Evolutionary conservation across 805 yeast species (phyloP), one percentile per base, ranked within the genome.

Genomic region (Lachancea cidri): DNA sequence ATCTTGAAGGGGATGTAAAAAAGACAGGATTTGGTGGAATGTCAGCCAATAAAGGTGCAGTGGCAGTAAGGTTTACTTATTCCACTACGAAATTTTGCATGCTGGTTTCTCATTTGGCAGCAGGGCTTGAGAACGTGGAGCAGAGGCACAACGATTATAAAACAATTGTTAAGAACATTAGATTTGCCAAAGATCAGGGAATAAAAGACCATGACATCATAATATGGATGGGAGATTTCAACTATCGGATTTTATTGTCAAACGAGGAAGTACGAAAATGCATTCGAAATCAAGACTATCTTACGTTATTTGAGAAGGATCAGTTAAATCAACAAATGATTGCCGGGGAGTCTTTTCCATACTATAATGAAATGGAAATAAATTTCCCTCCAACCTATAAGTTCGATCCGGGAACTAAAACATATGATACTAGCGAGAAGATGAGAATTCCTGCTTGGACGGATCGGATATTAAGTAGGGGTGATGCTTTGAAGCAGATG

Each of bases 391-490:
- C 99, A 4, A 93, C 99, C 0, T 93, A 93, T 65, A 93, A 93
- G 58, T 93, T 83, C 60, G 95, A 93, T 58, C 83, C 86, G 36
- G 94, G 95, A 4, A 83, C 95, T 0, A 76, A 74, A 35, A 64
- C 57, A 2, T 93, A 89, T 58, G 99, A 93, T 60, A 76, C 95
- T 0, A 81, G 94, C 31, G 98, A 91, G 54, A 93, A 93, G 62
- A 81, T 80, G 62, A 76, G 99, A 47, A 80, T 86, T 9, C 99
- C 98, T 1, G 94, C 98, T 0, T 93, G 98, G 98, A 89, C 98
- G 2, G 99, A 93, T 65, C 68, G 98, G 43, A 80, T 91, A 24
- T 62, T 89, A 36, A 81, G 79, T 54, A 68, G 83, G 18, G 80
- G 84, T 13, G 65, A 66, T n/a, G 68, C 73, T 8, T 59, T 89